Percentiles rank a stretch among this genome's conserved stretches.
Evolutionary conservation across 768 basidiomycete genomes (phyloP).

Genomic region (Leccinum rimulosum): DNA sequence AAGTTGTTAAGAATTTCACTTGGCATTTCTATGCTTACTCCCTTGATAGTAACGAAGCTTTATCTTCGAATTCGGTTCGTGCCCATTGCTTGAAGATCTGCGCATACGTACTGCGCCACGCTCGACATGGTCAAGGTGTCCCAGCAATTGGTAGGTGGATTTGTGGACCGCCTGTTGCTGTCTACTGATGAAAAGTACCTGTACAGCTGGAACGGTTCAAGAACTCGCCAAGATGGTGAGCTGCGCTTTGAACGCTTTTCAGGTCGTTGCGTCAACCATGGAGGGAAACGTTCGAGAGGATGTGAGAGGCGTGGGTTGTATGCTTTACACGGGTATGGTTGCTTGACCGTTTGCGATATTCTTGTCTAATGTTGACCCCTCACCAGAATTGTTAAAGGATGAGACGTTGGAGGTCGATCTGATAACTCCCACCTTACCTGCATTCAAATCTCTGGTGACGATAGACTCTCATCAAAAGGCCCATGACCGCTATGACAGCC

Average conservation of each 20-base stretch:
- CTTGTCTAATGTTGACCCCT: background rate
- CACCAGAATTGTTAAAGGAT: conserved; percentile 76
- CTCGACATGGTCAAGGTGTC: conserved; percentile 54
- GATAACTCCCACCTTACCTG: conserved; percentile 75
- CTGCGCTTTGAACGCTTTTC: conserved; percentile 60
- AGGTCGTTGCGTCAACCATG: conserved; percentile 55
- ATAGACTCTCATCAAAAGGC: conserved; percentile 40
- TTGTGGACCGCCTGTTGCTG: background rate
- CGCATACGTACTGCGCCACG: conserved; percentile 73
- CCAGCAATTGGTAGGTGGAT: conserved; percentile 48
- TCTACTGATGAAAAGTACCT: conserved; percentile 10
- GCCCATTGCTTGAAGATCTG: conserved; percentile 82
- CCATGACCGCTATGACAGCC: conserved; percentile 51
- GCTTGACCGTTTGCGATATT: background rate
- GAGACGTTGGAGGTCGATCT: conserved; percentile 79
- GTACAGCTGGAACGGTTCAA: conserved; percentile 54
- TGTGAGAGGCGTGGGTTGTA: conserved; percentile 72
- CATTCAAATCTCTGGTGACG: conserved; percentile 73
- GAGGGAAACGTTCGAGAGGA: conserved; percentile 64
- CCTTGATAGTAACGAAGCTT: conserved; percentile 28
- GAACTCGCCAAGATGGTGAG: conserved; percentile 60
- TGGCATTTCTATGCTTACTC: conserved; percentile 1
- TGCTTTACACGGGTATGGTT: conserved; percentile 69
- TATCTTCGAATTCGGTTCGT: conserved; percentile 33
- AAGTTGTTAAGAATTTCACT: background rate